These are phyloP conservation scores for Ampelomyces quisqualis DNA, from an alignment of 2,329 filamentous ascomycete species.

Conservation along the genomic window DNA sequence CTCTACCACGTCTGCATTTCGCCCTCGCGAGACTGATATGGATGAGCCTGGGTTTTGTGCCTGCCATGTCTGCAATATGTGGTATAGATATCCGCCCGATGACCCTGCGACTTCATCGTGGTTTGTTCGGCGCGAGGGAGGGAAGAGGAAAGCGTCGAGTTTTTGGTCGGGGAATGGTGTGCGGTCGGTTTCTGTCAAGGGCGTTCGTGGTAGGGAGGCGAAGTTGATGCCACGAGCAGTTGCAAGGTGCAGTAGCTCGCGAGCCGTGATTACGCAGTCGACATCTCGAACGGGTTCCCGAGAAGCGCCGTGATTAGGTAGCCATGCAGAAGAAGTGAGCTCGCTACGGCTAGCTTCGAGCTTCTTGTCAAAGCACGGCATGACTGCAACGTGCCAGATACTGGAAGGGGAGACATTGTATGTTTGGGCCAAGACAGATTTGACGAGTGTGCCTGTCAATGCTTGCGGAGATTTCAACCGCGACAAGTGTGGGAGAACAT, in stretches of 20 bases:
- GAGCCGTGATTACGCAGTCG: slow-evolving; percentile 96
- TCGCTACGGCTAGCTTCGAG: slow-evolving; percentile 92
- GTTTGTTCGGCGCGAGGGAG: slow-evolving; percentile 42
- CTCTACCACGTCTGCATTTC: slow-evolving; percentile 89
- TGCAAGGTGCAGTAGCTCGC: slow-evolving; percentile 88
- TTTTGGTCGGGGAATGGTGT: slow-evolving; percentile 70
- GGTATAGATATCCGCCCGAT: slow-evolving; percentile 85
- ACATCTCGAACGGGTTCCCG: slow-evolving; percentile 69
- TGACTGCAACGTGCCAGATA: slow-evolving; percentile 93
- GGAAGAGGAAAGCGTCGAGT: slow-evolving; percentile 74
- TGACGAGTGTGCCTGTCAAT: slow-evolving; percentile 83
- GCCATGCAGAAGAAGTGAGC: slow-evolving; percentile 79
- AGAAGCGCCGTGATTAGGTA: slow-evolving; percentile 25
- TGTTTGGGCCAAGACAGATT: slow-evolving; percentile 74
- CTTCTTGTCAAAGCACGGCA: slow-evolving; percentile 99
- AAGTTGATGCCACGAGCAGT: slow-evolving; percentile 78
- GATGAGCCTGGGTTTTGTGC: slow-evolving; percentile 68
- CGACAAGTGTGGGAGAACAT: slow-evolving; percentile 88
- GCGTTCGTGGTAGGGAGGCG: slow-evolving; percentile 64
- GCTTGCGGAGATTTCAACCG: slow-evolving; percentile 93
- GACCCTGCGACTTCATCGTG: slow-evolving; percentile 65
- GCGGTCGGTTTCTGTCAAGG: slow-evolving; percentile 50
- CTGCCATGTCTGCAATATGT: slow-evolving; percentile 75
- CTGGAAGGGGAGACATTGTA: slow-evolving; percentile 72
- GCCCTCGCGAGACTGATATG: slow-evolving; percentile 71